Conservation (phyloP, 306 rosid species). For the Citrullus mucosospermus region DNA sequence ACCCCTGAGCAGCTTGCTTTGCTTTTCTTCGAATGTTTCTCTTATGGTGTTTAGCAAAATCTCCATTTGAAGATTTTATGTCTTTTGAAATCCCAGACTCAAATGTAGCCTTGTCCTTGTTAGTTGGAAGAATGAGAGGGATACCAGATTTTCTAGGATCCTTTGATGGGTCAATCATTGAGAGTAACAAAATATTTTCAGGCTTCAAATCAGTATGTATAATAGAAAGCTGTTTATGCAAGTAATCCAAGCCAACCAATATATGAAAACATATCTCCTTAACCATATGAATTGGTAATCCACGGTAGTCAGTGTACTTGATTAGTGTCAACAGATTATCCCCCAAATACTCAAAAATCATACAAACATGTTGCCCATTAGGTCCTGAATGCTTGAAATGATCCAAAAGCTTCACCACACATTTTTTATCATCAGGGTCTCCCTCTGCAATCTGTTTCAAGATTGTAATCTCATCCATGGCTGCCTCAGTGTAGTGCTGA, state of each 20-base stretch:
- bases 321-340: slow-evolving; percentile 78
- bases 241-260: slow-evolving; percentile 77
- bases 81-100: slow-evolving; percentile 42
- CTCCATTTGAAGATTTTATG: slow-evolving; percentile 52
- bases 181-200: slow-evolving; percentile 56
- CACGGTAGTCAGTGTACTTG: slow-evolving; percentile 58
- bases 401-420: slow-evolving; percentile 87
- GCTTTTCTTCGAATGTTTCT: slow-evolving; percentile 80
- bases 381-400: slow-evolving; percentile 88
- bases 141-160: slow-evolving; percentile 63
- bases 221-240: slow-evolving; percentile 63
- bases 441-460: slow-evolving; percentile 75
- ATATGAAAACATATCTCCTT: slow-evolving; percentile 68
- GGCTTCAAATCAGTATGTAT: slow-evolving; percentile 90
- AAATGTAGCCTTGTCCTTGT: slow-evolving; percentile 40
- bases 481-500: slow-evolving; percentile 80
- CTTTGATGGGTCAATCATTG: slow-evolving; percentile 62
- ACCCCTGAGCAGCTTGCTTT: slow-evolving; percentile 71
- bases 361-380: slow-evolving; percentile 75
- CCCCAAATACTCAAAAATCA: slow-evolving; percentile 84
- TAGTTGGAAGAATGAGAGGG: slow-evolving; percentile 49
- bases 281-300: slow-evolving; percentile 56
- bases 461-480: slow-evolving; percentile 77
- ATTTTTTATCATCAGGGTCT: slow-evolving; percentile 53
- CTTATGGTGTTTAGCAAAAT: slow-evolving; percentile 61